phyloP scores from a whole-genome alignment of 1,284 basidiomycete genomes.

The Pholiota adiposa region DNA sequence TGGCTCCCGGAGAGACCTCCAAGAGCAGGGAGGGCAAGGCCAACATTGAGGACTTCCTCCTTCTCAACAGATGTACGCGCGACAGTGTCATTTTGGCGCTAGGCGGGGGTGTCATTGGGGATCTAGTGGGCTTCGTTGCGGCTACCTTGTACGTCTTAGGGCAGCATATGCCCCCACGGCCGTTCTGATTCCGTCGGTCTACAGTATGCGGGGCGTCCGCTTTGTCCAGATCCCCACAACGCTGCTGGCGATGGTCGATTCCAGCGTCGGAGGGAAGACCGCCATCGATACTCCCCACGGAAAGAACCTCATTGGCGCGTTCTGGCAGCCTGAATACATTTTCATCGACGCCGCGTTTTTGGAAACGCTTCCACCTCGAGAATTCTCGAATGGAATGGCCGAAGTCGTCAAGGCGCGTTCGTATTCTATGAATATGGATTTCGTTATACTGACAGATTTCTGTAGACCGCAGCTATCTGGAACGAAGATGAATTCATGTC shows the following conservation, averaged over 20 bases:
- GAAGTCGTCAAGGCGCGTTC: conserved; percentile 90
- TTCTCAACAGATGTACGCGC: conserved; percentile 88
- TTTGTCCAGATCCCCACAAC: conserved; percentile 98
- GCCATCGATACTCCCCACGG: conserved; percentile 94
- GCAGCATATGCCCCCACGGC: background rate
- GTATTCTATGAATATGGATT: conserved; percentile 6
- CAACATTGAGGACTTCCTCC: conserved; percentile 91
- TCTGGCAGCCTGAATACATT: conserved; percentile 97
- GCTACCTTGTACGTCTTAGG: conserved; percentile 87
- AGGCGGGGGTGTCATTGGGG: conserved; percentile 96
- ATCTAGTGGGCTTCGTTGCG: conserved; percentile 95
- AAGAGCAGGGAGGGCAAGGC: conserved; percentile 95
- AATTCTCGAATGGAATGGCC: conserved; percentile 98
- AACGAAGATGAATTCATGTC: conserved; percentile 85
- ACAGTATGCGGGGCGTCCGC: conserved; percentile 64
- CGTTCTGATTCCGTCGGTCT: conserved; percentile 3
- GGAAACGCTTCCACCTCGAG: conserved; percentile 89
- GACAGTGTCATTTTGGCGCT: conserved; percentile 95
- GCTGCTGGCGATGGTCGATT: conserved; percentile 98
- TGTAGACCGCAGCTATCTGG: conserved; percentile 95
- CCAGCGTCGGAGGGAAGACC: conserved; percentile 96
- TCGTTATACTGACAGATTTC: conserved; percentile 1
- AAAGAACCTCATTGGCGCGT: conserved; percentile 98
- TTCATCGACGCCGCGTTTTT: conserved; percentile 98
- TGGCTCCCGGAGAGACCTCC: conserved; percentile 90